Conservation (phyloP, 2,329 filamentous ascomycete species). For the Sclerotinia minor region DNA sequence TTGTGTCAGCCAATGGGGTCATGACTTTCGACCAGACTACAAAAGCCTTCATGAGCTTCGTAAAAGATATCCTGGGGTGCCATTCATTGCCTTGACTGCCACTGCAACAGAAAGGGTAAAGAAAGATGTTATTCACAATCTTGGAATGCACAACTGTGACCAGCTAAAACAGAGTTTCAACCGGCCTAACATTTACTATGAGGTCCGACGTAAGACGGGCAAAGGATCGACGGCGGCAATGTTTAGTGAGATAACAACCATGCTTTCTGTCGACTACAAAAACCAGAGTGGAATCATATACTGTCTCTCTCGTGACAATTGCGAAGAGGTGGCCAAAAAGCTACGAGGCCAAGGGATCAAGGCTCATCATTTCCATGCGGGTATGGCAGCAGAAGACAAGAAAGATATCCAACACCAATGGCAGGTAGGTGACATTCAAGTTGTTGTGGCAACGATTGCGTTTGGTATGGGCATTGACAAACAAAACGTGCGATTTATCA, state of each 20-base stretch:
- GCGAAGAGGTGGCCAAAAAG: constrained; percentile 75
- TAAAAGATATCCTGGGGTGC: constrained; percentile 71
- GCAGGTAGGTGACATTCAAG: constrained; percentile 77
- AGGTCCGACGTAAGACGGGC: constrained; percentile 62
- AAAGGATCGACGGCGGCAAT: constrained; percentile 37
- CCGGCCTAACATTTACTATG: constrained; percentile 88
- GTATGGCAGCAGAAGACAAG: constrained; percentile 68
- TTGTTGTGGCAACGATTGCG: constrained; percentile 96
- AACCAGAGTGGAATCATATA: constrained; percentile 88
- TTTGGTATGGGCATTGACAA: constrained; percentile 99
- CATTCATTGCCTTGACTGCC: constrained; percentile 91
- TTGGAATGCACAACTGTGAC: constrained; percentile 75
- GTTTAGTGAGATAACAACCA: constrained; percentile 54
- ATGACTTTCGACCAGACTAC: constrained; percentile 96
- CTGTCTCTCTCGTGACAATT: constrained; percentile 79
- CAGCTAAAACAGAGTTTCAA: constrained; percentile 94
- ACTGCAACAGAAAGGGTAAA: constrained; percentile 94
- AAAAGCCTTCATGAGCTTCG: constrained; percentile 79
- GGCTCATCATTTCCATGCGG: constrained; percentile 85
- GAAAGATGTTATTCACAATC: constrained; percentile 84
- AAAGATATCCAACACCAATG: constrained; percentile 72
- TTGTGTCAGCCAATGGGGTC: constrained; percentile 98
- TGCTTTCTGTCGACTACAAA: constrained; percentile 70
- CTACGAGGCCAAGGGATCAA: constrained; percentile 65
- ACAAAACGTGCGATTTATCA: constrained; percentile 91